These are phyloP conservation scores for Cytospora chrysosperma DNA, from an alignment of 2,329 filamentous ascomycete genomes.

Conservation along the genomic window DNA sequence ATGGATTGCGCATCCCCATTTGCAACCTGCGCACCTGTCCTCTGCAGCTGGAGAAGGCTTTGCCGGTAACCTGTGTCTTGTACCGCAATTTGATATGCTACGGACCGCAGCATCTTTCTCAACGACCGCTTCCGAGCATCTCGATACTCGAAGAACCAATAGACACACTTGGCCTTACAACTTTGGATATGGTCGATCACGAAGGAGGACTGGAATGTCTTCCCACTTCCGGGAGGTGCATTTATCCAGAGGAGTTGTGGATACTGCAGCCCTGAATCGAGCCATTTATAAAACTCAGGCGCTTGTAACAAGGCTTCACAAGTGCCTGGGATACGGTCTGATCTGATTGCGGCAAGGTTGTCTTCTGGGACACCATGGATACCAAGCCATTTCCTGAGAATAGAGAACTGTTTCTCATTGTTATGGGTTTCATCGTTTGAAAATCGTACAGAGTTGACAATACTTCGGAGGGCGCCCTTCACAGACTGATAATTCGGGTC, in stretches of 20 bases:
- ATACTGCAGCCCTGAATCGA: background rate
- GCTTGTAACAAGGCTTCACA: constrained; percentile 17
- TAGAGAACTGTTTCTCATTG: background rate
- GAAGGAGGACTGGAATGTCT: constrained; percentile 20
- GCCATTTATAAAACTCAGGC: constrained; percentile 14
- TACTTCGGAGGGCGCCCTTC: constrained; percentile 23
- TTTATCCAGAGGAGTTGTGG: constrained; percentile 16
- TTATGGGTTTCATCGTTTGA: constrained; percentile 5
- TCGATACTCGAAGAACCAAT: constrained; percentile 24
- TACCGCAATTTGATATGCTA: constrained; percentile 23
- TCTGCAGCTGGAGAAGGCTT: background rate
- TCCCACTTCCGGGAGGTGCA: constrained; percentile 25
- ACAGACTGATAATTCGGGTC: constrained; percentile 29
- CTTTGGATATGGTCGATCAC: constrained; percentile 23
- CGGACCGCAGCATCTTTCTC: constrained; percentile 22
- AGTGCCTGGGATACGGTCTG: constrained; percentile 19
- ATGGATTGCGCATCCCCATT: constrained; percentile 3
- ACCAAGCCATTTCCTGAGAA: constrained; percentile 8
- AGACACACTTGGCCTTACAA: constrained; percentile 7
- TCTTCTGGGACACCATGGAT: constrained; percentile 7
- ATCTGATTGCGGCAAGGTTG: constrained; percentile 9
- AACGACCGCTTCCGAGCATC: constrained; percentile 20
- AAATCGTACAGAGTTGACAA: constrained; percentile 15
- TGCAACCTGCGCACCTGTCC: background rate
- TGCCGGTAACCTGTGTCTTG: constrained; percentile 1